Conservation (phyloP, 169 alveolate genomes). For the Neospora caninum region DNA sequence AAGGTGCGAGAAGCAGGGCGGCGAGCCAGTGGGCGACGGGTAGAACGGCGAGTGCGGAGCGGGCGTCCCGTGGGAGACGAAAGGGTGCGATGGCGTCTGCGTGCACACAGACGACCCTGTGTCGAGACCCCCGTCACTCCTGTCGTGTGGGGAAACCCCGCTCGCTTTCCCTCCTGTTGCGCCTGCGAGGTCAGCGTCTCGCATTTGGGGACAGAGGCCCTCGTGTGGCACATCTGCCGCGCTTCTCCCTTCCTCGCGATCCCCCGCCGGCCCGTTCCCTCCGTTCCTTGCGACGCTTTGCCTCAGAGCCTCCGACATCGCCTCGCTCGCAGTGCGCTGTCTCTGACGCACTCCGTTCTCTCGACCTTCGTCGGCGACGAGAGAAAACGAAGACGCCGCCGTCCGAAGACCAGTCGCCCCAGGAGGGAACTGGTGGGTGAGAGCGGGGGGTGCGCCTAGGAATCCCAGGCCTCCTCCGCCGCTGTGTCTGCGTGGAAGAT, state of each 20-base stretch:
- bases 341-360: not conserved
- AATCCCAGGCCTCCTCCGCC: no score
- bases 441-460: not conserved
- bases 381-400: not conserved
- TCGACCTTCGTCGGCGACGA: not conserved
- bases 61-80: not conserved
- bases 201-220: not conserved
- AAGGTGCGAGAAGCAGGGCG: not conserved
- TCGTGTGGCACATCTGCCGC: not conserved
- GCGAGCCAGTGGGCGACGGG: constrained; percentile 16
- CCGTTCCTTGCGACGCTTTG: not conserved
- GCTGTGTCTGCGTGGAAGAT: no score
- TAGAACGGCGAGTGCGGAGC: constrained; percentile 25
- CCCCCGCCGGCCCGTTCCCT: not conserved
- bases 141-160: no score
- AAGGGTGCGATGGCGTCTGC: no score
- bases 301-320: not conserved
- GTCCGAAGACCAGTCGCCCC: not conserved
- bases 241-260: not conserved
- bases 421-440: not conserved
- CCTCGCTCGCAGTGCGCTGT: not conserved
- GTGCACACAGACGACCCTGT: no score
- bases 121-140: no score
- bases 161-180: not conserved
- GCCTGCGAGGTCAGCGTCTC: not conserved